A percentile compares a stretch with the other conserved stretches of the same genome.
phyloP scores from a whole-genome alignment of 140 eudicot genomes.

The Bidens hawaiensis region DNA sequence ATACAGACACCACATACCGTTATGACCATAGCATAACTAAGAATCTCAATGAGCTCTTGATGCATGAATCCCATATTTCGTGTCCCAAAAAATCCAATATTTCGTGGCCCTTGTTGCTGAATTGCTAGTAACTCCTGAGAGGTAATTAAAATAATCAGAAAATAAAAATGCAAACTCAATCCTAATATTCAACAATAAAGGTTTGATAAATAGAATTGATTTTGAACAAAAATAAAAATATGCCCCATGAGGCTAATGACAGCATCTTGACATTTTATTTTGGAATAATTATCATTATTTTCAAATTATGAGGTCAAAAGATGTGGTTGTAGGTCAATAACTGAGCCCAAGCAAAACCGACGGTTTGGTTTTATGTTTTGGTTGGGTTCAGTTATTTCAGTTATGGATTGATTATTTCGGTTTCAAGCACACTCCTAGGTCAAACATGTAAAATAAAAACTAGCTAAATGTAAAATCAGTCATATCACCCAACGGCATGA shows the following conservation, averaged over 20 bases:
- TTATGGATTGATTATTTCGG: too few relatives aligned
- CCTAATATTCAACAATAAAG: slow-evolving; percentile 3
- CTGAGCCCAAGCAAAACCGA: too few relatives aligned
- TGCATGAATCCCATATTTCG: slow-evolving; percentile 99
- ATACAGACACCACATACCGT: slow-evolving; percentile 53
- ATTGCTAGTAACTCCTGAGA: slow-evolving; percentile 89
- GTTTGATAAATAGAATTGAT: neutral
- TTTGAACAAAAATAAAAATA: neutral
- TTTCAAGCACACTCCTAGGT: too few relatives aligned
- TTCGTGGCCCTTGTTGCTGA: slow-evolving; percentile 97
- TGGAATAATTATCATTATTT: neutral
- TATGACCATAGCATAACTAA: slow-evolving; percentile 97
- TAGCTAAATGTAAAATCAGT: too few relatives aligned
- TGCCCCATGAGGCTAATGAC: neutral
- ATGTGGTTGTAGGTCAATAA: neutral
- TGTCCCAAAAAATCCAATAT: slow-evolving; percentile 95
- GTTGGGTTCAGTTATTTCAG: too few relatives aligned
- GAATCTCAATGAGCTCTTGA: slow-evolving; percentile 98
- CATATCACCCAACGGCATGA: too few relatives aligned
- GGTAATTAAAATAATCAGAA: slow-evolving; percentile 4
- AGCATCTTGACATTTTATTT: neutral
- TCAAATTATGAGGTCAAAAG: neutral
- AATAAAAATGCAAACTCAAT: neutral
- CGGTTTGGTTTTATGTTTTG: too few relatives aligned
- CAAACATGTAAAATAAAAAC: too few relatives aligned